A percentile compares a stretch with the other conserved stretches of the same genome.
phyloP scores from a whole-genome alignment of 768 basidiomycete genomes.

The Phylloporus sp. region DNA sequence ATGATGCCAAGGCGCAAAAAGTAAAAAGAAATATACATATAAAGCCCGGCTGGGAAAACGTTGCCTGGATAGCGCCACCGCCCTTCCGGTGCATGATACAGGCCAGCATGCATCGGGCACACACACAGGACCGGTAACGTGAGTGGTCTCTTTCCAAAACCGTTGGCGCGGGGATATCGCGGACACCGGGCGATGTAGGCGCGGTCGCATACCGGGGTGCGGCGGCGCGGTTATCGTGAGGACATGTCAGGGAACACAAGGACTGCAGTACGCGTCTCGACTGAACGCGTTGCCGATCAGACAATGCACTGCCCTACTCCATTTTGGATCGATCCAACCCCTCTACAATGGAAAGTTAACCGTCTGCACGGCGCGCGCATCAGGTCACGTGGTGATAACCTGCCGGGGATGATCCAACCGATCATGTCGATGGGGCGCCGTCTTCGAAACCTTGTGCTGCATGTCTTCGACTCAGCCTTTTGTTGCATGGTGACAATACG shows the following conservation, averaged over 20 bases:
- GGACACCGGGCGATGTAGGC: background rate
- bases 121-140: background rate
- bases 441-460: background rate
- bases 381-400: background rate
- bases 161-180: conserved; percentile 3
- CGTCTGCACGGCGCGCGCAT: background rate
- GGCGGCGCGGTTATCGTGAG: background rate
- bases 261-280: background rate
- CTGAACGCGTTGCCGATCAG: background rate
- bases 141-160: background rate
- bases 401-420: background rate
- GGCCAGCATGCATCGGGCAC: background rate
- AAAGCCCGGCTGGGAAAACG: background rate
- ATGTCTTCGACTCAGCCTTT: background rate
- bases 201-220: background rate
- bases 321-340: background rate
- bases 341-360: background rate
- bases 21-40: background rate
- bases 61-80: background rate
- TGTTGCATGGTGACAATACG: too few species aligned
- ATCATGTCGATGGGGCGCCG: background rate
- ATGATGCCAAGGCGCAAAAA: background rate
- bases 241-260: background rate
- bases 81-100: background rate
- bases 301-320: background rate